Conservation (phyloP, 2,329 filamentous ascomycete genomes). For the Ciborinia camelliae region DNA sequence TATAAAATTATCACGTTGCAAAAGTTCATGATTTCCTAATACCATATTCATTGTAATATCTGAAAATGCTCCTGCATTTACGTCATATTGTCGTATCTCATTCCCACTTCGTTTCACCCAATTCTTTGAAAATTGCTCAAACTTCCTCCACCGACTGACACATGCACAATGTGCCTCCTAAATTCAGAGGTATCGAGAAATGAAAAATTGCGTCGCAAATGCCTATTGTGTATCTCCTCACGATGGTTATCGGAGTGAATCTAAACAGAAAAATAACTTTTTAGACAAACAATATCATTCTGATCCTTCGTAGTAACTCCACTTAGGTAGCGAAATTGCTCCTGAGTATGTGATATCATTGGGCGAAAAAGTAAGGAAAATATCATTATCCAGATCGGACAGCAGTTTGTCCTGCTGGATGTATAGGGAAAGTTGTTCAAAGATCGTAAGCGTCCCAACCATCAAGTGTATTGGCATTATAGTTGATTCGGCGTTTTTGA, state of each 20-base stretch:
- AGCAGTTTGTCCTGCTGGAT: conserved; percentile 14
- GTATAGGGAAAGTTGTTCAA: conserved; percentile 35
- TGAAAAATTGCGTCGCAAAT: conserved; percentile 26
- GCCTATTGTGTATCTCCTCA: conserved; percentile 31
- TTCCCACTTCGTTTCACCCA: conserved; percentile 8
- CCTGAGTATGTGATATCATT: conserved; percentile 23
- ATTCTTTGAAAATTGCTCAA: conserved; percentile 9
- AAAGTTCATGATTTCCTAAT: conserved; percentile 1
- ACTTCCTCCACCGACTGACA: conserved; percentile 17
- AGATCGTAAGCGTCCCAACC: conserved; percentile 66
- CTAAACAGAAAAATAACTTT: conserved; percentile 34
- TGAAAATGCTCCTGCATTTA: conserved; percentile 17
- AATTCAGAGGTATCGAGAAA: conserved; percentile 23
- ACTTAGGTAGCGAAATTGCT: conserved; percentile 27
- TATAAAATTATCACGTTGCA: not conserved
- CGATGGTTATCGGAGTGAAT: conserved; percentile 30
- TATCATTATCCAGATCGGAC: conserved; percentile 29
- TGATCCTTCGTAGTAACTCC: conserved; percentile 30
- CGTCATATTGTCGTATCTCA: conserved; percentile 1
- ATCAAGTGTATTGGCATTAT: conserved; percentile 45
- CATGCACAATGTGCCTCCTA: conserved; percentile 8
- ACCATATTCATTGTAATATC: conserved; percentile 14
- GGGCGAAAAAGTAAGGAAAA: conserved; percentile 23
- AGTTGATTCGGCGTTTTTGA: conserved; percentile 13
- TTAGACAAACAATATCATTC: conserved; percentile 34